Base-by-base conservation (phyloP, 495 filamentous ascomycete species). In the Penicillium verhagenii region DNA sequence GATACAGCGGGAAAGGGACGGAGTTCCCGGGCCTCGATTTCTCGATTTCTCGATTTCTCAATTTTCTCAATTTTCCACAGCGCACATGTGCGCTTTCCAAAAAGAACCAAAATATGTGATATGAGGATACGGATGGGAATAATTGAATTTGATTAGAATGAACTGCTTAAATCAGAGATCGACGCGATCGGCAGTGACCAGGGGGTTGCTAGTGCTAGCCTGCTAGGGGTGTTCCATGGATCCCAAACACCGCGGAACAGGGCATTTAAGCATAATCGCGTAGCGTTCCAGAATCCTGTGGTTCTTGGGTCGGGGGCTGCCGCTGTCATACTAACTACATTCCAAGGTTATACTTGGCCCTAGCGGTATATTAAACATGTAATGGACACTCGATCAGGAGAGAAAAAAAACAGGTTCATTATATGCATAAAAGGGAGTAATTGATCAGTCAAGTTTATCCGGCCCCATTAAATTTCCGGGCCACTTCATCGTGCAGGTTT, bases 221-320 rank as follows among this genome's bases (percentile, higher is more conserved):
- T 7, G 48, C 52, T 35, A 46, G 55, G 10, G 43, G 38, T 8
- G 25, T 18, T 21, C 53, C 58, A 53, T 56, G 58, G 58, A 60
- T 53, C 53, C 13, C 20, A 28, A 21, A 31, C 9, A 24, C 33
- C 48, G 14, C 14, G 29, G 39, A 40, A 35, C 49, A 33, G 21
- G 57, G 28, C 11, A 51, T 55, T 60, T 60, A 60, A 60, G 58
- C 58, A 60, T 60, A 60, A 60, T 28, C 45, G 44, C 46, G 53
- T 60, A 60, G 57, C 57, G 57, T 55, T 60, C 40, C 33, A 55
- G 53, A 37, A 38, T 55, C 43, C 53, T 48, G 45, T 59, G 59
- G 47, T 57, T 59, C 53, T 35, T 33, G 42, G n/a, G 57, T 46
- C 28, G 57, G 55, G 10, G 55, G 50, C 23, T 38, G 58, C 61